A percentile compares a stretch with the other conserved stretches of the same genome.
These are phyloP conservation scores for Fusarium coffeatum DNA, from an alignment of 2,329 filamentous ascomycete species.

Conservation along the genomic window DNA sequence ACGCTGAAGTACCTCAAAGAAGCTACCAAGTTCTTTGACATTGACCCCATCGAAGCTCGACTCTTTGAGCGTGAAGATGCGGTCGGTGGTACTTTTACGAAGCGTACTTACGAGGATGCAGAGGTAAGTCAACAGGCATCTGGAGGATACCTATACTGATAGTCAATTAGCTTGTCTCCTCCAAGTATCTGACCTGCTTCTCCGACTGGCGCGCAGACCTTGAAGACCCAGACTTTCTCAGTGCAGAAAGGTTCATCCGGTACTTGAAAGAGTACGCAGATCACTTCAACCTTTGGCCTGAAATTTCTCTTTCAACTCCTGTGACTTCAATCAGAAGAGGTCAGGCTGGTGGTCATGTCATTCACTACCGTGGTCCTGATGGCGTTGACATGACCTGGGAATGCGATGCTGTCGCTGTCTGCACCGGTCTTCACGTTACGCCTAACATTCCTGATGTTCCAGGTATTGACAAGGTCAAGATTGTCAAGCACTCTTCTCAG, in stretches of 20 bases:
- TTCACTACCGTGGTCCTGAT: not conserved
- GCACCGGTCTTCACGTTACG: not conserved
- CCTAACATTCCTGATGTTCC: not conserved
- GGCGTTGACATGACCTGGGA: not conserved
- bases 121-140: not conserved
- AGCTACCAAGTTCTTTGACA: not conserved
- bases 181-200: not conserved
- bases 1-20: not conserved
- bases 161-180: not conserved
- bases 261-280: conserved; percentile 1
- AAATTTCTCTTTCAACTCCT: not conserved
- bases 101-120: not conserved
- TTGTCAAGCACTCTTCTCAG: not conserved
- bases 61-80: conserved; percentile 2
- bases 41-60: not conserved
- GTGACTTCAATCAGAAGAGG: not conserved
- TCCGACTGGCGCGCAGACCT: not conserved
- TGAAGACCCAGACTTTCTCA: conserved; percentile 1
- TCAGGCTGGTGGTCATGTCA: not conserved
- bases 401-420: conserved; percentile 9
- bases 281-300: not conserved
- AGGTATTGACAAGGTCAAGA: not conserved
- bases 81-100: not conserved
- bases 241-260: not conserved
- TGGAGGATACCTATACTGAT: accelerated